A percentile compares a stretch with the other conserved stretches of the same genome.
Evolutionary conservation across 2,329 filamentous ascomycete species (phyloP).

Genomic region (Dothistroma septosporum): DNA sequence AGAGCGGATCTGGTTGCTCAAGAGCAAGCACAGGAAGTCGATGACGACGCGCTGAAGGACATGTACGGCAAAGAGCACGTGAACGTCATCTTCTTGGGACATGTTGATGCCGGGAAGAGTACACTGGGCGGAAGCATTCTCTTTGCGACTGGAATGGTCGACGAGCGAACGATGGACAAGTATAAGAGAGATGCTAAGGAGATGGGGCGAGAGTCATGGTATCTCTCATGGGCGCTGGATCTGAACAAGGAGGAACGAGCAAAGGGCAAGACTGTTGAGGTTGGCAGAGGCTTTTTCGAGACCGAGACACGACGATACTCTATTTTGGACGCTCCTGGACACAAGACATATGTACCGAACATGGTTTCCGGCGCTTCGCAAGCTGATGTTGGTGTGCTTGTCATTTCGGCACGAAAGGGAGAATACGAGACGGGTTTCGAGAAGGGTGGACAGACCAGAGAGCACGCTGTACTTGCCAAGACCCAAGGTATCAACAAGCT

Average conservation of each 20-base stretch:
- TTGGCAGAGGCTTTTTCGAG: conserved; percentile 93
- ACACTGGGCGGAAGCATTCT: conserved; percentile 91
- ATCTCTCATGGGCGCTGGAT: conserved; percentile 96
- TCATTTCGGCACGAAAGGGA: conserved; percentile 94
- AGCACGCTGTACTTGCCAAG: conserved; percentile 96
- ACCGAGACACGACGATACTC: conserved; percentile 95
- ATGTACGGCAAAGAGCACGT: conserved; percentile 93
- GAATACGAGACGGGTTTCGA: conserved; percentile 99
- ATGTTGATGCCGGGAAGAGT: conserved; percentile 97
- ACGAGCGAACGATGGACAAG: conserved; percentile 96
- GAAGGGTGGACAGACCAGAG: conserved; percentile 89
- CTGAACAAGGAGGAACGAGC: conserved; percentile 92
- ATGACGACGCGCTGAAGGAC: conserved; percentile 82
- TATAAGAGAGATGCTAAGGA: conserved; percentile 97
- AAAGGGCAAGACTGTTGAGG: conserved; percentile 97
- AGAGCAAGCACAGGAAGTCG: conserved; percentile 72
- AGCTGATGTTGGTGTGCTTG: conserved; percentile 88
- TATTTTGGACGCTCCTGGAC: conserved; percentile 91
- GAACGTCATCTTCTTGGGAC: conserved; percentile 96
- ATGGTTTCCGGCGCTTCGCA: conserved; percentile 81
- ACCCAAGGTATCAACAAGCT: conserved; percentile 98
- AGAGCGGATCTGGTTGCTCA: conserved; percentile 80
- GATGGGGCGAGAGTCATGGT: conserved; percentile 94
- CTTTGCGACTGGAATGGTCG: conserved; percentile 96
- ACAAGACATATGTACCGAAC: conserved; percentile 96